phyloP scores from a whole-genome alignment of 2,329 filamentous ascomycete genomes.

The Myriosclerotinia scirpicola region DNA sequence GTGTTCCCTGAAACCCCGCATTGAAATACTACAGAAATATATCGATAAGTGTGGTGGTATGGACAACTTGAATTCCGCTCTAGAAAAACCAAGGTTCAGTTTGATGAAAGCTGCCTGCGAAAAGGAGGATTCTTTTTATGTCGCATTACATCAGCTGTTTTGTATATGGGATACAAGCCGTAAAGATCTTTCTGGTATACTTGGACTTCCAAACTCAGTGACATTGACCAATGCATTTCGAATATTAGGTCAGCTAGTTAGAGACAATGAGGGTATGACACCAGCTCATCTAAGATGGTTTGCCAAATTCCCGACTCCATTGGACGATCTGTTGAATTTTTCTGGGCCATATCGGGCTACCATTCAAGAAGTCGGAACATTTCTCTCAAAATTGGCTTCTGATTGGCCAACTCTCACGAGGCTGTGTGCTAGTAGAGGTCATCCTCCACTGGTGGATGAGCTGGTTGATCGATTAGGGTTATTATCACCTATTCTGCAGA shows the following conservation, averaged over 20 bases:
- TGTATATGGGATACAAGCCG: constrained; percentile 51
- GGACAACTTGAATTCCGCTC: constrained; percentile 35
- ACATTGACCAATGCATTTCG: constrained; percentile 39
- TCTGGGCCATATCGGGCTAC: constrained; percentile 41
- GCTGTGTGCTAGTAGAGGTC: constrained; percentile 44
- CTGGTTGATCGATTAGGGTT: constrained; percentile 50
- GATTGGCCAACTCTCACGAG: constrained; percentile 45
- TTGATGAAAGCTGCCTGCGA: constrained; percentile 58
- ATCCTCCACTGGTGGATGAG: constrained; percentile 59
- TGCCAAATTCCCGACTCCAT: constrained; percentile 48
- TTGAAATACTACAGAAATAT: constrained; percentile 35
- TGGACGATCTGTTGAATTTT: constrained; percentile 34
- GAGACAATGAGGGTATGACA: constrained; percentile 47
- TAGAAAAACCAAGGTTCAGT: constrained; percentile 51
- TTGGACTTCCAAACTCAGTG: constrained; percentile 38
- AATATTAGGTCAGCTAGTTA: constrained; percentile 48
- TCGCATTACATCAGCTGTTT: constrained; percentile 65
- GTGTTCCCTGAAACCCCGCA: constrained; percentile 30
- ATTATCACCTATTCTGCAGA: constrained; percentile 52
- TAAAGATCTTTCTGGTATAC: constrained; percentile 38
- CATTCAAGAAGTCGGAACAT: constrained; percentile 45
- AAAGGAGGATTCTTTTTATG: constrained; percentile 59
- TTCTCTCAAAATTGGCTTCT: constrained; percentile 47
- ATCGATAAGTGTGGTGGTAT: constrained; percentile 31
- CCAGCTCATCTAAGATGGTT: constrained; percentile 47